Evolutionary conservation across 495 filamentous ascomycete genomes (phyloP).

Genomic region (Neurospora intermedia): DNA sequence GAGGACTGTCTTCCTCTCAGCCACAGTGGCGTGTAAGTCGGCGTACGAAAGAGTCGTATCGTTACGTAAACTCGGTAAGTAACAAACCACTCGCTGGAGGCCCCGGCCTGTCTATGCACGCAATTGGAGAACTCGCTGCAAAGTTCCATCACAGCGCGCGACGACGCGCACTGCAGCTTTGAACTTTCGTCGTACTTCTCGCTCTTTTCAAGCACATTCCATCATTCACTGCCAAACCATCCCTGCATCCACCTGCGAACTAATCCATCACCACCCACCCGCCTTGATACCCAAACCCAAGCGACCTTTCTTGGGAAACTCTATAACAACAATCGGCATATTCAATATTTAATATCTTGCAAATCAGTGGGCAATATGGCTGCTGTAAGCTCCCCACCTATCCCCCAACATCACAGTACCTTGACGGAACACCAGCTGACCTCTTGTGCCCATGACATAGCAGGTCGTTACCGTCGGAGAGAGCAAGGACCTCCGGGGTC

Average conservation of each 20-base stretch:
- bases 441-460: conserved; percentile 28
- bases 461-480: conserved; percentile 88
- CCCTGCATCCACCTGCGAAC: background rate
- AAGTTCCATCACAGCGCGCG: background rate
- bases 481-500: conserved; percentile 82
- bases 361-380: conserved; percentile 19
- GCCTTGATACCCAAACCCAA: background rate
- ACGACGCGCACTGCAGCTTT: background rate
- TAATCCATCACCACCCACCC: background rate
- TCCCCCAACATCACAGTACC: background rate
- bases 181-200: background rate
- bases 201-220: background rate
- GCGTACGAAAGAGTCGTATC: background rate
- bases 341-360: background rate
- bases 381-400: conserved; percentile 19
- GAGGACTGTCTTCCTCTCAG: background rate
- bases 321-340: background rate
- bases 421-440: conserved; percentile 1
- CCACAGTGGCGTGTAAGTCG: conserved; percentile 4
- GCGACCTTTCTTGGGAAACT: background rate
- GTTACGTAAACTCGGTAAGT: background rate
- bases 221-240: background rate
- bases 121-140: background rate
- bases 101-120: background rate
- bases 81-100: background rate